Evolutionary conservation across 768 basidiomycete species (phyloP).

Genomic region (Crassisporium funariophilum): DNA sequence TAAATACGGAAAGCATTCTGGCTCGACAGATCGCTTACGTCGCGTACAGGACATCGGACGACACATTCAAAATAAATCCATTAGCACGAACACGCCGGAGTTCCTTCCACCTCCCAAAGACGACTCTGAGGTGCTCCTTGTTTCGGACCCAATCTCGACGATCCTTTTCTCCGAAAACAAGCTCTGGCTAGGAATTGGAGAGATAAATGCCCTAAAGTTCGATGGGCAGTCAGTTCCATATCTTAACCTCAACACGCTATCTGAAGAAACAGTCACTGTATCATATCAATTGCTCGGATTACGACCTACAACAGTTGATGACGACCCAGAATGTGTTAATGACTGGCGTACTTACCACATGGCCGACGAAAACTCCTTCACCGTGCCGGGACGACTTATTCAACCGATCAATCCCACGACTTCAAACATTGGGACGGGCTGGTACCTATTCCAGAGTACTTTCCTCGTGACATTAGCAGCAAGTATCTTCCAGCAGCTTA

Average conservation of each 20-base stretch:
- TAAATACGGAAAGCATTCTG: conserved; percentile 14
- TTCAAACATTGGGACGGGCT: conserved; percentile 2
- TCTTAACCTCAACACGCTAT: conserved; percentile 18
- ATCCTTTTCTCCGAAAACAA: conserved; percentile 23
- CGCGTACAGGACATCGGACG: conserved; percentile 19
- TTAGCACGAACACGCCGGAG: neutral
- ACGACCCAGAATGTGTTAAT: conserved; percentile 10
- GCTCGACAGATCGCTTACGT: conserved; percentile 19
- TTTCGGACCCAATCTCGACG: conserved; percentile 27
- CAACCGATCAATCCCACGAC: conserved; percentile 15
- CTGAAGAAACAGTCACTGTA: conserved; percentile 8
- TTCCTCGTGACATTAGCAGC: conserved; percentile 13
- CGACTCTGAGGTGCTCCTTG: conserved; percentile 10
- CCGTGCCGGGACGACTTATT: conserved; percentile 13
- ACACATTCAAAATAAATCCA: neutral
- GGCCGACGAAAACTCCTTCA: conserved; percentile 1
- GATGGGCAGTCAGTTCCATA: conserved; percentile 17
- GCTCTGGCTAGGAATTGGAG: conserved; percentile 29
- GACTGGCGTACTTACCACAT: conserved; percentile 22
- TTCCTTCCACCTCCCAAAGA: neutral
- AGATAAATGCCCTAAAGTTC: conserved; percentile 26
- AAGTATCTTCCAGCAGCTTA: conserved; percentile 15
- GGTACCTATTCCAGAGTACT: conserved; percentile 21
- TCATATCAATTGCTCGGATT: conserved; percentile 18
- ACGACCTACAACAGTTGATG: conserved; percentile 4